Percentiles rank a stretch among this genome's conserved stretches.
phyloP scores from a whole-genome alignment of 192 early-diverging fungal species.

The Coemansia reversa region DNA sequence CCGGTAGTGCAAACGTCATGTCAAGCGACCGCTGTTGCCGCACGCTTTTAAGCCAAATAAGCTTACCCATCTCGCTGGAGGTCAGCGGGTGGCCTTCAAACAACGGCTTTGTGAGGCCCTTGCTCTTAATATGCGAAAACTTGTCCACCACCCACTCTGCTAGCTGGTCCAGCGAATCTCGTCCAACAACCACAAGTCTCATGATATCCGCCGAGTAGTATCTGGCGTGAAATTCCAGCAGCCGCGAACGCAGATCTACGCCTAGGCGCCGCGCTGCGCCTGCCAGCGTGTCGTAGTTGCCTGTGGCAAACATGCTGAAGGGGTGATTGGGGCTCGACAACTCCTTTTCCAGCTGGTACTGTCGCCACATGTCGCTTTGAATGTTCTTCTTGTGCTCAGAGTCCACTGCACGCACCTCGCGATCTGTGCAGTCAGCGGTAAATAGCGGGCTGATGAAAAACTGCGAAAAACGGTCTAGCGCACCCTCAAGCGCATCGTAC shows the following conservation, averaged over 20 bases:
- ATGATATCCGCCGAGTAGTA: constrained; percentile 97
- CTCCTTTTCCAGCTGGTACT: constrained; percentile 84
- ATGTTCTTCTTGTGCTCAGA: constrained; percentile 96
- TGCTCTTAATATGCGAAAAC: constrained; percentile 79
- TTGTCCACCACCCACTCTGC: constrained; percentile 77
- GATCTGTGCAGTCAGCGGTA: constrained; percentile 81
- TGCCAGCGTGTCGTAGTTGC: constrained; percentile 79
- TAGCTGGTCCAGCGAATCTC: constrained; percentile 84
- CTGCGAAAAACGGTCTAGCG: constrained; percentile 78
- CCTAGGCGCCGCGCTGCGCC: constrained; percentile 61
- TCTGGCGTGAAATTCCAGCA: constrained; percentile 83
- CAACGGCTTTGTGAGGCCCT: constrained; percentile 63
- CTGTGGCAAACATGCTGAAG: constrained; percentile 88
- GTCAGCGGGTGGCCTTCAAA: constrained; percentile 78
- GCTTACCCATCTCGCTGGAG: constrained; percentile 67
- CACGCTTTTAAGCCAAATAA: constrained; percentile 71
- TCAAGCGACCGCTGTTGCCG: constrained; percentile 80
- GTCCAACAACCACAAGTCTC: constrained; percentile 86
- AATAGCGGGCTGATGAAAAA: constrained; percentile 95
- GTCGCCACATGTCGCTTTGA: constrained; percentile 87
- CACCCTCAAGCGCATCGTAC: constrained; percentile 61
- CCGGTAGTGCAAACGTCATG: constrained; percentile 85
- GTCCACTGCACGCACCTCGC: constrained; percentile 93
- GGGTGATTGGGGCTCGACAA: constrained; percentile 77
- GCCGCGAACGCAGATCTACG: constrained; percentile 77